These are phyloP conservation scores for Xylaria longipes DNA, from an alignment of 495 filamentous ascomycete genomes.

Conservation along the genomic window DNA sequence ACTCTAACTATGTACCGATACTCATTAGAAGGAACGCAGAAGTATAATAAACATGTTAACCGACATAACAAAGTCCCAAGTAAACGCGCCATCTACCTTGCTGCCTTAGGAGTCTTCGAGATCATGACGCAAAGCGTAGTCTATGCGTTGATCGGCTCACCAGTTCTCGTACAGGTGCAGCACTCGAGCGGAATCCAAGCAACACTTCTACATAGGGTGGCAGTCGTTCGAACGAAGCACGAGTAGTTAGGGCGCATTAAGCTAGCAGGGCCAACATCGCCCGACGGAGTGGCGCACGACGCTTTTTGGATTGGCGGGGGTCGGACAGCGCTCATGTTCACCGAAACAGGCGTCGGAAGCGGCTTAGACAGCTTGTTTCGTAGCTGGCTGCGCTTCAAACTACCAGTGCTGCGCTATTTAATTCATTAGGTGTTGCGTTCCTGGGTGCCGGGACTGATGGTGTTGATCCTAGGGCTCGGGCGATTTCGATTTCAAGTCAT, in stretches of 20 bases:
- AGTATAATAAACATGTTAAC: too few relatives aligned
- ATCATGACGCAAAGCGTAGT: neutral
- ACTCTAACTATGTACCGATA: too few relatives aligned
- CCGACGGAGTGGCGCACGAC: neutral
- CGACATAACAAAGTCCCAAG: too few relatives aligned
- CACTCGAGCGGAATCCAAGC: neutral
- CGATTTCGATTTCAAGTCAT: neutral
- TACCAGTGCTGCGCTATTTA: neutral
- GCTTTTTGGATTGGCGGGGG: neutral
- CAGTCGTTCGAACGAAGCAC: neutral
- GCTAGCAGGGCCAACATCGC: slow-evolving; percentile 31
- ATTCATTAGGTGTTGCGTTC: neutral
- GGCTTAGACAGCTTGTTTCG: neutral
- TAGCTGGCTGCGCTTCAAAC: neutral
- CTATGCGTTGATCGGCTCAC: neutral
- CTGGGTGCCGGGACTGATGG: neutral
- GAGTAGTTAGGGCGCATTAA: slow-evolving; percentile 38
- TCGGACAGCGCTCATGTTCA: neutral
- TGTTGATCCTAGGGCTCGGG: neutral
- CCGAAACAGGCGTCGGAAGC: neutral
- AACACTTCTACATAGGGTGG: neutral
- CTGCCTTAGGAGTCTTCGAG: neutral
- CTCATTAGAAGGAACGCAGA: too few relatives aligned
- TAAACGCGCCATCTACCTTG: neutral
- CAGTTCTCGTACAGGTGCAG: neutral